Base-by-base conservation (phyloP, 2,329 filamentous ascomycete genomes). In the Talaromyces rugulosus region DNA sequence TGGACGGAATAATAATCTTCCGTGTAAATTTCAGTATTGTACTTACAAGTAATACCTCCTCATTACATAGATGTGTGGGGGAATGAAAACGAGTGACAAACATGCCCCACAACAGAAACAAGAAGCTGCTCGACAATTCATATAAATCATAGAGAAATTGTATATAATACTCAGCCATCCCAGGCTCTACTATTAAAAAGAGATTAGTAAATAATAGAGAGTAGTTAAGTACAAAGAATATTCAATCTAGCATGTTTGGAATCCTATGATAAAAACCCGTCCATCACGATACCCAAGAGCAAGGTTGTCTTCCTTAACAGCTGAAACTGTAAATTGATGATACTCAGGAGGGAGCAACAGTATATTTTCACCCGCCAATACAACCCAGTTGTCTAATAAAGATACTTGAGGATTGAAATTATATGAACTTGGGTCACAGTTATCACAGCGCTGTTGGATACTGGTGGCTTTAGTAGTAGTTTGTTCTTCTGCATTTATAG, bases 281-380 rank as follows among this genome's bases (percentile, higher is more conserved):
- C 56, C 56, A 8, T 59, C 56, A 40, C 44, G 7, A 59, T 59
- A 59, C 44, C 56, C 56, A 16, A 59, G 47, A 53, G 56, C 44
- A 27, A 59, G 44, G 56, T 9, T 59, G 44, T 28, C 30, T 6
- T 40, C 56, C 44, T 52, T 52, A 14, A 40, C 8, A 28, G 56
- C 44, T 52, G 47, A 52, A 40, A 1, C 1, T 2, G 5, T 51
- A 52, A 52, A 59, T 57, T 47, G 57, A 60, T 51, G 58, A 47
- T 60, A 30, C 51, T 60, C 58, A 11, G n/a, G n/a, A 60, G 58
- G 58, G 9, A 60, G 58, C 58, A 51, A 60, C 51, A 60, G 51
- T 56, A 60, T 0, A 31, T 55, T 56, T 23, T 60, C 58, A 11
- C 52, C 52, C 16, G 14, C 58, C 27, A 60, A 60, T 5, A 12